Conservation (phyloP, 1,284 basidiomycete species). For the Cryptococcus sp. region DNA sequence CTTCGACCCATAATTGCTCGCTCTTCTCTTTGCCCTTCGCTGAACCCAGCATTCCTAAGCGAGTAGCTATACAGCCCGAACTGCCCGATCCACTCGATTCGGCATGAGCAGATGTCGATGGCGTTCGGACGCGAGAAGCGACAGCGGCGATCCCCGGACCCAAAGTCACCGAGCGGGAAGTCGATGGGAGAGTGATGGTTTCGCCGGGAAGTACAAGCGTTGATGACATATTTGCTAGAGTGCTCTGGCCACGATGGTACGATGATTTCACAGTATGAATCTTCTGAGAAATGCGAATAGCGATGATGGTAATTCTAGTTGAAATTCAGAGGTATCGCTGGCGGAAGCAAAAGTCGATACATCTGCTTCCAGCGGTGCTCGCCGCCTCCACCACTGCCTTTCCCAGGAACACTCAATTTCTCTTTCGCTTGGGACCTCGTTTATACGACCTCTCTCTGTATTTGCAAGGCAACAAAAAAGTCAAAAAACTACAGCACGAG, state of each 20-base stretch:
- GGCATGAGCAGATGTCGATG: slow-evolving; percentile 5
- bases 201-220: slow-evolving; percentile 51
- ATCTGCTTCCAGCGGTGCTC: too few species aligned
- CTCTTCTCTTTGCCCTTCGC: slow-evolving; percentile 39
- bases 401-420: too few species aligned
- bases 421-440: too few species aligned
- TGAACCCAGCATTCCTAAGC: slow-evolving; percentile 39
- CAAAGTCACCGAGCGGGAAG: slow-evolving; percentile 36
- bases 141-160: slow-evolving; percentile 46
- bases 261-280: background rate
- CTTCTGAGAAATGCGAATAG: background rate
- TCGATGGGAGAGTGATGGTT: slow-evolving; percentile 33
- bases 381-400: too few species aligned
- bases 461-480: too few species aligned
- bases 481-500: too few species aligned
- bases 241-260: background rate
- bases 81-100: slow-evolving; percentile 11
- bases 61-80: slow-evolving; percentile 33
- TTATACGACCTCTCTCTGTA: too few species aligned
- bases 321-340: too few species aligned
- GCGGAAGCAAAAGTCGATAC: too few species aligned
- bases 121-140: slow-evolving; percentile 15
- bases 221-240: slow-evolving; percentile 11
- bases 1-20: slow-evolving; percentile 48
- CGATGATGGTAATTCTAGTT: background rate